Evolutionary conservation across 495 filamentous ascomycete genomes (phyloP), one percentile per base, ranked within the genome.

Genomic region (Melanomma pulvis-pyrius): DNA sequence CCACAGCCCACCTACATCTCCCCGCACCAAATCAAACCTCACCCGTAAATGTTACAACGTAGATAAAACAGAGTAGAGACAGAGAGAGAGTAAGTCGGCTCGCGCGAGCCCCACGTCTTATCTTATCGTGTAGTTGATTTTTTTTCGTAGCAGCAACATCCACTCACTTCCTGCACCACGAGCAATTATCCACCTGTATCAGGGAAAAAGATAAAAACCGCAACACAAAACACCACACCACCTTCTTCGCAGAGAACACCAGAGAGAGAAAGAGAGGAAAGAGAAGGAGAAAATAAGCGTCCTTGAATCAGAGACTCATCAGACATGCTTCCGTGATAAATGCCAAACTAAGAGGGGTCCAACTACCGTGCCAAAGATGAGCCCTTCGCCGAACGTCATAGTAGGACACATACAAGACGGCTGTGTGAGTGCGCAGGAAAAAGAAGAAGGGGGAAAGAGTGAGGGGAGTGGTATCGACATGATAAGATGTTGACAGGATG

Each of bases 401-500:
- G 26, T 26, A 34, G 46, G 39, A 47, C 32, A 44, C 11, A 7
- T 17, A 8, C 34, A 41, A 17, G 9, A 28, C 48, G 21, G 8
- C 17, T 50, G 48, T 24, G 48, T 7, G 25, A 5, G 24, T 34
- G 56, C 25, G 22, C 6, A 8, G n/a, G 36, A 25, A 26, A 34
- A 19, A 41, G 12, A 19, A 39, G 13, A 32, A 7, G 44, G 25
- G 13, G 2, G 24, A n/a, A 6, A n/a, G 58, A 41, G 8, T 7
- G 19, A 46, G 26, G 28, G 46, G 12, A 26, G 28, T 29, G 60
- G 50, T 21, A 46, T 26, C 21, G 50, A 50, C 21, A 25, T 50
- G 50, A 53, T 63, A 54, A 46, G 49, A 63, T 53, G 50, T 54
- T 54, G 53, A 59, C 62, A 51, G 62, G 62, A 49, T 68, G 65